Conservation (phyloP, 2,329 filamentous ascomycete genomes). For the Fusarium vanettenii region DNA sequence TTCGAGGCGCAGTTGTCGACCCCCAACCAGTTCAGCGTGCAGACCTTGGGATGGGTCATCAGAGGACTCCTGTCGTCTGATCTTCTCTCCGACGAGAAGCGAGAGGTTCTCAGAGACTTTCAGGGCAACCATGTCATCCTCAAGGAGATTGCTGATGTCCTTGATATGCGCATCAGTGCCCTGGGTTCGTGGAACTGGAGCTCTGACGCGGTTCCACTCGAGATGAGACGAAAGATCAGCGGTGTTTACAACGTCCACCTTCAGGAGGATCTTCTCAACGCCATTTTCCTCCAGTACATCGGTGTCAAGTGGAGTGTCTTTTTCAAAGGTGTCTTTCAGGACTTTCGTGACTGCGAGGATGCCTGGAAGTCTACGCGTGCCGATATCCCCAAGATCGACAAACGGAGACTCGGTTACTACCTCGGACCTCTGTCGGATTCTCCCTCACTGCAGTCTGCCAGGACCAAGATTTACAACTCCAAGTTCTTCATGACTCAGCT, state of each 20-base stretch:
- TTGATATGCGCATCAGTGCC: slow-evolving; percentile 62
- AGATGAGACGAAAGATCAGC: slow-evolving; percentile 60
- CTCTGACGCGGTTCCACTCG: slow-evolving; percentile 51
- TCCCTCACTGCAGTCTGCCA: slow-evolving; percentile 43
- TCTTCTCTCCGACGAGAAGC: slow-evolving; percentile 56
- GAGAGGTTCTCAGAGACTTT: slow-evolving; percentile 57
- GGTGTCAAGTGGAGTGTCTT: slow-evolving; percentile 60
- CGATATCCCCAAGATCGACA: slow-evolving; percentile 47
- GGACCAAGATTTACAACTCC: slow-evolving; percentile 48
- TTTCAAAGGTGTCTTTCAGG: slow-evolving; percentile 52
- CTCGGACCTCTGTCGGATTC: slow-evolving; percentile 40
- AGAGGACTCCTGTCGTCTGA: slow-evolving; percentile 57
- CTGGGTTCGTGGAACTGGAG: slow-evolving; percentile 61
- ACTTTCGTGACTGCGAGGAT: slow-evolving; percentile 44
- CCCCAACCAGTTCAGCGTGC: slow-evolving; percentile 50
- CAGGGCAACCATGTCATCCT: slow-evolving; percentile 55
- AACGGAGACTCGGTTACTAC: slow-evolving; percentile 50
- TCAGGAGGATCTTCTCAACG: slow-evolving; percentile 64
- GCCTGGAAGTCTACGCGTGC: slow-evolving; percentile 51
- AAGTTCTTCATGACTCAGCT: slow-evolving; percentile 61
- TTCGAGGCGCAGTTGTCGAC: slow-evolving; percentile 48
- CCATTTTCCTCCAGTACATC: slow-evolving; percentile 63
- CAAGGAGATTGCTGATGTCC: slow-evolving; percentile 62
- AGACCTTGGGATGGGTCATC: slow-evolving; percentile 53
- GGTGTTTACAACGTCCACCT: slow-evolving; percentile 62